These are phyloP conservation scores for Verticillium alfalfae DNA, from an alignment of 2,329 filamentous ascomycete genomes.

Conservation along the genomic window DNA sequence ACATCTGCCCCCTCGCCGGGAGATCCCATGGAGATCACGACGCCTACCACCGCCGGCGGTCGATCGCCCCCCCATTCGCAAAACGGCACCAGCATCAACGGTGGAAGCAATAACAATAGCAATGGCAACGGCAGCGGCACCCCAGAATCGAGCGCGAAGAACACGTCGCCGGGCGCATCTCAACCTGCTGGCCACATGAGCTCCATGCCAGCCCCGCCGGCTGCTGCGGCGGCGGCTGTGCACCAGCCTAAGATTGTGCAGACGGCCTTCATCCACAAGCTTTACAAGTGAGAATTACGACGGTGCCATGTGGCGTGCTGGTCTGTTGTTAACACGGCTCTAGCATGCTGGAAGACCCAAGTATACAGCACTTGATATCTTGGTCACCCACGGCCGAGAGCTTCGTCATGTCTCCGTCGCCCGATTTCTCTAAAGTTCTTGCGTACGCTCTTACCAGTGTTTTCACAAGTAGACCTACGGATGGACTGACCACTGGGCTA, in stretches of 20 bases:
- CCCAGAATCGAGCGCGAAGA: conserved; percentile 22
- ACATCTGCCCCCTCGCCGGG: conserved; percentile 53
- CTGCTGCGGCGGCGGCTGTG: conserved; percentile 64
- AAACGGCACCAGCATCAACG: conserved; percentile 17
- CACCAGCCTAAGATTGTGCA: conserved; percentile 97
- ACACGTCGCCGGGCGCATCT: conserved; percentile 32
- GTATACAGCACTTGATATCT: conserved; percentile 91
- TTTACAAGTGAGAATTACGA: conserved; percentile 75
- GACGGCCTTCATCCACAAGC: conserved; percentile 97
- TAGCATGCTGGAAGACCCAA: conserved; percentile 94
- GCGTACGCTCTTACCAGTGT: conserved; percentile 58
- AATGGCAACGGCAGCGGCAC: conserved; percentile 13
- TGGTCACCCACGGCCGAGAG: conserved; percentile 94
- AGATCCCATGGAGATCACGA: conserved; percentile 58
- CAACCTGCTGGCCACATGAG: conserved; percentile 23
- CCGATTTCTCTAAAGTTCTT: conserved; percentile 95
- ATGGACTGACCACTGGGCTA: conserved; percentile 26
- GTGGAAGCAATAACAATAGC: conserved; percentile 6
- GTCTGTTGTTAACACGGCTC: neutral
- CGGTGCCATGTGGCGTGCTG: no score
- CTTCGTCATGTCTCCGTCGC: conserved; percentile 97
- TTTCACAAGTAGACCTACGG: neutral
- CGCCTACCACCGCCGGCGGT: conserved; percentile 39
- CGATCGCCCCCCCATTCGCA: conserved; percentile 6
- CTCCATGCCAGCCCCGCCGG: conserved; percentile 44